Evolutionary conservation across 257 asterid species (phyloP).

Genomic region (Petrea volubilis): DNA sequence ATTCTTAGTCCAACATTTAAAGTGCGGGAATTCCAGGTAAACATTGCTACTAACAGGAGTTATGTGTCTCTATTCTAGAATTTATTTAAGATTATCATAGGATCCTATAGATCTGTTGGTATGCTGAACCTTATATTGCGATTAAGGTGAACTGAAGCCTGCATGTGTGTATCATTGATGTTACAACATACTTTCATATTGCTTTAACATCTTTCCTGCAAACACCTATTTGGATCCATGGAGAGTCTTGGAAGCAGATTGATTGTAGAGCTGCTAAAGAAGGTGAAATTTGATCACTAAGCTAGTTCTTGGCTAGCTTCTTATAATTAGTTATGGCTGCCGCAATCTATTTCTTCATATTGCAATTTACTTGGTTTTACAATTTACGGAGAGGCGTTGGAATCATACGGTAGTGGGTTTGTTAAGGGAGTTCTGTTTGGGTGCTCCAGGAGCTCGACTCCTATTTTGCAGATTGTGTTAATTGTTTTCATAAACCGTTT

Average conservation of each 20-base stretch:
- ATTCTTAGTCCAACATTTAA: slow-evolving; percentile 83
- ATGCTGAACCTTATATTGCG: not conserved
- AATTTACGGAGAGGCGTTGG: not conserved
- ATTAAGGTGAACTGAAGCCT: not conserved
- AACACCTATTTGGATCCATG: not conserved
- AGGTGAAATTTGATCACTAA: not conserved
- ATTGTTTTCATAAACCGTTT: not conserved
- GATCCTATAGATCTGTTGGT: not conserved
- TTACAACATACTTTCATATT: too few relatives aligned
- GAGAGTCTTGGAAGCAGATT: not conserved
- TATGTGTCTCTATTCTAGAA: not conserved
- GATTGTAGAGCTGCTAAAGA: not conserved
- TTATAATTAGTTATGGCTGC: not conserved
- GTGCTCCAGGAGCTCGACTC: not conserved
- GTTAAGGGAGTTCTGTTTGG: not conserved
- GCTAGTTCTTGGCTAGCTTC: not conserved
- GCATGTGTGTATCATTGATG: not conserved
- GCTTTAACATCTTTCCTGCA: not conserved
- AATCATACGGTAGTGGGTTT: not conserved
- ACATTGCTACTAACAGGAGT: not conserved
- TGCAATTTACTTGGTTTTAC: not conserved
- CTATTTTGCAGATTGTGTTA: not conserved
- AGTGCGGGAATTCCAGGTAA: slow-evolving; percentile 84
- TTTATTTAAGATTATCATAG: not conserved
- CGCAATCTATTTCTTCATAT: not conserved